phyloP scores from a whole-genome alignment of 163 green algal species.

The Scenedesmus sp. region DNA sequence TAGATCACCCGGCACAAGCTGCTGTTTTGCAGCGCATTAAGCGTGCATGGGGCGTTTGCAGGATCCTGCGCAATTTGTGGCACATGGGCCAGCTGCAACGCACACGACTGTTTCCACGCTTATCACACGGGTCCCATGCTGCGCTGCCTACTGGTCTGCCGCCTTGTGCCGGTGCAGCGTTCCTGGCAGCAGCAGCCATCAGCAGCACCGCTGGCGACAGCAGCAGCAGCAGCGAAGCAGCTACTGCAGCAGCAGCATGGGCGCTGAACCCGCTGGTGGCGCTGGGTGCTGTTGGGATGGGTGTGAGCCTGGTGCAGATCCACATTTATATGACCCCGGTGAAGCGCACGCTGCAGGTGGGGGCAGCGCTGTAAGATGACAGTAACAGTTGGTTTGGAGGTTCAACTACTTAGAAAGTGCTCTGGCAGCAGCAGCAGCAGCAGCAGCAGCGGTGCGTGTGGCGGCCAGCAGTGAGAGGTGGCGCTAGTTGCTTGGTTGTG shows the following conservation, averaged over 20 bases:
- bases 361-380: too few relatives aligned
- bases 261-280: slow-evolving; percentile 64
- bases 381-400: not conserved
- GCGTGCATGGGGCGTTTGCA: too few relatives aligned
- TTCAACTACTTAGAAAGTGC: too few relatives aligned
- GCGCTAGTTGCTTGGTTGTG: not conserved
- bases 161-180: not conserved
- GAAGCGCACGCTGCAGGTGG: slow-evolving; percentile 62
- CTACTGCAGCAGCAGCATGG: slow-evolving; percentile 28
- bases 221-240: not conserved
- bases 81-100: not conserved
- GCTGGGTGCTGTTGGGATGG: slow-evolving; percentile 74
- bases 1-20: not conserved
- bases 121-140: too few relatives aligned
- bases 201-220: not conserved
- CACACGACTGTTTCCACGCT: not conserved
- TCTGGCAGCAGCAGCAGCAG: not conserved
- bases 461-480: not conserved
- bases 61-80: not conserved
- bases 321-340: slow-evolving; percentile 92
- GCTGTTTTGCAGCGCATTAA: too few relatives aligned
- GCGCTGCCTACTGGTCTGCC: not conserved
- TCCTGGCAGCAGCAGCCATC: slow-evolving; percentile 50
- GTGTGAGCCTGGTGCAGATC: slow-evolving; percentile 84
- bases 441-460: too few relatives aligned